Evolutionary conservation across 2,329 filamentous ascomycete genomes (phyloP).

Genomic region (Fonsecaea monophora): DNA sequence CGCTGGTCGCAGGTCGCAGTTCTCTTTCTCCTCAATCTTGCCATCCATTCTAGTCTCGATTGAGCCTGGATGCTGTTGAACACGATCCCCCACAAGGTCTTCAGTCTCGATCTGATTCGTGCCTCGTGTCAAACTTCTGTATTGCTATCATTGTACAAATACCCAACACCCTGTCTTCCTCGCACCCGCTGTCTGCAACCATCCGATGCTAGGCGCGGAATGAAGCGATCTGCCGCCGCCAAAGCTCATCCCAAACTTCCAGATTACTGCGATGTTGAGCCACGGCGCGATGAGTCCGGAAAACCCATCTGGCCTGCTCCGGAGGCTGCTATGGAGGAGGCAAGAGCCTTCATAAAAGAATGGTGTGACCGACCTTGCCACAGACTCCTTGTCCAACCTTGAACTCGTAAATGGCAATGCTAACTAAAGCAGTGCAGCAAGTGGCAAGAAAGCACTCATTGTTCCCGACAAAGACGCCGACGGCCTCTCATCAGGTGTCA

Average conservation of each 20-base stretch:
- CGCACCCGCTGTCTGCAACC: not conserved
- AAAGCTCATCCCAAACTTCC: slow-evolving; percentile 39
- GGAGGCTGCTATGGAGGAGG: slow-evolving; percentile 60
- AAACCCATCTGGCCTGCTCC: slow-evolving; percentile 68
- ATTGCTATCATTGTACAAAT: not conserved
- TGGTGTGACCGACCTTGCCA: slow-evolving; percentile 54
- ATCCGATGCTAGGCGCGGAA: slow-evolving; percentile 30
- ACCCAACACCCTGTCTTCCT: not conserved
- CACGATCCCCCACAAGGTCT: not conserved
- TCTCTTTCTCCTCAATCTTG: not conserved
- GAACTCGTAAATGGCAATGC: not conserved
- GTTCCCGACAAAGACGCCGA: slow-evolving; percentile 74
- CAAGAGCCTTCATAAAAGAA: slow-evolving; percentile 63
- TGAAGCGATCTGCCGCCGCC: slow-evolving; percentile 35
- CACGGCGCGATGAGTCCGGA: slow-evolving; percentile 52
- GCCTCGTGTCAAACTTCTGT: not conserved
- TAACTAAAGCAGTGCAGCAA: slow-evolving; percentile 54
- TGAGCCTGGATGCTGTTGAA: not conserved
- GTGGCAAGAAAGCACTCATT: slow-evolving; percentile 62
- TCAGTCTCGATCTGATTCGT: not conserved
- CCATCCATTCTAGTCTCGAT: not conserved
- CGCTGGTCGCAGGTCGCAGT: not conserved
- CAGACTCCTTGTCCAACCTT: not conserved
- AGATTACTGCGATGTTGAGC: slow-evolving; percentile 43
- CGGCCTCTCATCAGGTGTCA: slow-evolving; percentile 69